These are phyloP conservation scores for Fraxinus baroniana DNA, from an alignment of 305 asterid species.

Conservation along the genomic window DNA sequence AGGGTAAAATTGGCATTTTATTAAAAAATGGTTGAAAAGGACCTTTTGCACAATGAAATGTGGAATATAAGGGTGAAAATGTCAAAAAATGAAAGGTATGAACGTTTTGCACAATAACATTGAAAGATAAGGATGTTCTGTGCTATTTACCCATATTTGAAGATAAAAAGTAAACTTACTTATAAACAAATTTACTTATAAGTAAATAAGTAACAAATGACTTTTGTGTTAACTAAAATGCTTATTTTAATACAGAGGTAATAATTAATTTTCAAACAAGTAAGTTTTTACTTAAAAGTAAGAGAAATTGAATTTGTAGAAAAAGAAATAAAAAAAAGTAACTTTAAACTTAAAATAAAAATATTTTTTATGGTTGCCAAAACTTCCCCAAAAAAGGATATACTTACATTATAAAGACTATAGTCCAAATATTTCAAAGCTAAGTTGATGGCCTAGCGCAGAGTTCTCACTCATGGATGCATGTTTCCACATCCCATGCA, in stretches of 20 bases:
- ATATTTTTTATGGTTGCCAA: not conserved
- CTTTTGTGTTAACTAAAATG: not conserved
- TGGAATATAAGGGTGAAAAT: no score
- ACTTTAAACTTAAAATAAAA: no score
- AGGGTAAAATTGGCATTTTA: no score
- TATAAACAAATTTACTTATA: no score
- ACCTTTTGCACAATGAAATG: no score
- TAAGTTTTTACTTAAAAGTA: no score
- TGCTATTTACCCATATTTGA: no score
- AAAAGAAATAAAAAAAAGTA: not conserved
- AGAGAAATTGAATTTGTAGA: not conserved
- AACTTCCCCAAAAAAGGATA: not conserved
- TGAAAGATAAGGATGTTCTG: no score
- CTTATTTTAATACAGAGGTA: not conserved
- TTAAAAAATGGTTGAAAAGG: no score
- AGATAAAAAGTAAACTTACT: not conserved
- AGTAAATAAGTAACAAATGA: not conserved
- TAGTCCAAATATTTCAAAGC: not conserved
- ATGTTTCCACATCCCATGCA: conserved; percentile 21
- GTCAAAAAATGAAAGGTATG: no score
- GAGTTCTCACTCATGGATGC: conserved; percentile 19
- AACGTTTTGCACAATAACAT: no score
- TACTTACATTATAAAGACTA: not conserved
- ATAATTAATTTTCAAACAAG: no score
- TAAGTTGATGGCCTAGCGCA: conserved; percentile 19